phyloP scores from a whole-genome alignment of 164 flowering plant genomes.

The Aristolochia contorta region DNA sequence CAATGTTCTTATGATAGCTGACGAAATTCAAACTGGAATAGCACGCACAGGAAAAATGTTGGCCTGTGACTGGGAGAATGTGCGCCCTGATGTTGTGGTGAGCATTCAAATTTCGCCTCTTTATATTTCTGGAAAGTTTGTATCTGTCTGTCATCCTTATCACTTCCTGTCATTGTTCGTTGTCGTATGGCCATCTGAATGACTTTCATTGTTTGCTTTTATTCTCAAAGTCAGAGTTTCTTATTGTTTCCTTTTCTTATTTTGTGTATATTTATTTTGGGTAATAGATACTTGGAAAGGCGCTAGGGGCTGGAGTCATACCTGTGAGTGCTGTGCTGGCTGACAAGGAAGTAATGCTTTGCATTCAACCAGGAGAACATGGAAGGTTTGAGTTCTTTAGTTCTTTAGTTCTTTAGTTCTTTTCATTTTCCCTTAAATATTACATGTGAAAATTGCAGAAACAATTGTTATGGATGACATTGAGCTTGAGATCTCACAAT shows the following conservation, averaged over 20 bases:
- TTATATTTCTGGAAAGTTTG: neutral
- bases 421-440: no score
- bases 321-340: constrained; percentile 96
- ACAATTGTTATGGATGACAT: no score
- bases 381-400: constrained; percentile 57
- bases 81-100: constrained; percentile 93
- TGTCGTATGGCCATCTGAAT: neutral
- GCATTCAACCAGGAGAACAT: constrained; percentile 91
- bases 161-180: neutral
- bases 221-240: neutral
- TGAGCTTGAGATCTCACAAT: no score
- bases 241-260: neutral
- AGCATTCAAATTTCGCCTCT: constrained; percentile 8
- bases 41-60: constrained; percentile 85
- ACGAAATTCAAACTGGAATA: constrained; percentile 94
- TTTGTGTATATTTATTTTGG: no score
- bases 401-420: no score
- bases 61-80: constrained; percentile 95
- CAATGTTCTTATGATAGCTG: constrained; percentile 88
- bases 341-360: constrained; percentile 90
- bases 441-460: no score
- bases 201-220: neutral
- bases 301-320: constrained; percentile 90
- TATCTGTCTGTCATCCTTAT: neutral
- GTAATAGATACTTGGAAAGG: constrained; percentile 84